Evolutionary conservation across 1,139 yeast genomes (phyloP).

Genomic region (Magnusiomyces sp.): DNA sequence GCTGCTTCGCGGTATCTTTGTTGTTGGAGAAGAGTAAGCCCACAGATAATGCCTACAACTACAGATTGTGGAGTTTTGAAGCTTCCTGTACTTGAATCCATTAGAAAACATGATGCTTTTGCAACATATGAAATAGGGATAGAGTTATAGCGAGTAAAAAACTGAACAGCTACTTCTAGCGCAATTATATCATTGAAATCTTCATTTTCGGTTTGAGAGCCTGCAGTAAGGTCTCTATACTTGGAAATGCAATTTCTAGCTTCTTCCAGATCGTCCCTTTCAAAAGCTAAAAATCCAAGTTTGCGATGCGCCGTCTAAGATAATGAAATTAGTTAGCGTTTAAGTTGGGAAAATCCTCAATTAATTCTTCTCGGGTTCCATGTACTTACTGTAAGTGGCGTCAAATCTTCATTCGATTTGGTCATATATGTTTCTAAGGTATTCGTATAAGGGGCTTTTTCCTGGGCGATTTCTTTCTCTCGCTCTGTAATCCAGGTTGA

Average conservation of each 20-base stretch:
- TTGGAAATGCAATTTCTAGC: conserved; percentile 1
- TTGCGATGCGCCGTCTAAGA: background rate
- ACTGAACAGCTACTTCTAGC: background rate
- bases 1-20: conserved; percentile 10
- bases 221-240: background rate
- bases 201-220: background rate
- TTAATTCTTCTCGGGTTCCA: no score
- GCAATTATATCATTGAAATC: no score
- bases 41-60: conserved; percentile 9
- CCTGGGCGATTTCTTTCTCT: background rate
- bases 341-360: background rate
- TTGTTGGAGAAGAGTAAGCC: conserved; percentile 6
- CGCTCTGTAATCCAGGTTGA: background rate
- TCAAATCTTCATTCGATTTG: no score
- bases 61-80: background rate
- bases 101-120: no score
- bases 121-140: background rate
- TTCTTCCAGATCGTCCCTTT: conserved; percentile 2
- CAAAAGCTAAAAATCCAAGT: background rate
- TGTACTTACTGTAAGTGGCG: no score
- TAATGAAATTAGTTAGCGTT: background rate
- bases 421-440: no score
- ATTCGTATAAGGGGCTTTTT: no score
- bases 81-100: background rate
- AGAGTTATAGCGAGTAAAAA: background rate